Evolutionary conservation across 306 rosid species (phyloP), one percentile per base, ranked within the genome.

Genomic region (Parietaria judaica): DNA sequence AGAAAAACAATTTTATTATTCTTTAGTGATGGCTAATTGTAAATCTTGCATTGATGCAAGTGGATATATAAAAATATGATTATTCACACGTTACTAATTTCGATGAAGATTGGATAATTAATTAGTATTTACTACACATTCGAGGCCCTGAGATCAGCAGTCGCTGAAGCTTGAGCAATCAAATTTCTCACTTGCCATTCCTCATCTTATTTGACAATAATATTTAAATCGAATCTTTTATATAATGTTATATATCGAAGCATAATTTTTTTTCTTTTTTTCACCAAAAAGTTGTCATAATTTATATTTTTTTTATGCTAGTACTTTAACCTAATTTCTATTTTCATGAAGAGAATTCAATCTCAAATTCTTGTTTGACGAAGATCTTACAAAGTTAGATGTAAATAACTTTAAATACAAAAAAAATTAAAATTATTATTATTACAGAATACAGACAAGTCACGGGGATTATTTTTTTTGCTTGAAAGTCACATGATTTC

Each of bases 291-390:
- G 31, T 23, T 23, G 31, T 23, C 31, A 23, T 23, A 23, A 23
- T 23, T 23, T 23, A 23, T 23, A 23, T 1, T 23, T 2, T 2
- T 23, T 2, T 23, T 23, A 23, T 23, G 31, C 31, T 23, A 23
- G 2, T 23, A 23, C 2, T 23, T 23, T 23, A 0, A 23, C 31
- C 31, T 23, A 23, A 23, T 23, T 23, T 23, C 31, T 23, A 23
- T 23, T 23, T 56, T 14, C 10, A 12, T 1, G 45, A 56, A 36
- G 44, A 56, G 46, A 56, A 45, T 56, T 56, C 61, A 36, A 56
- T 56, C 45, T 56, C 44, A 36, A 56, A 56, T 36, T 56, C 45
- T 36, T 35, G 44, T 11, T 36, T 56, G 61, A 56, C 61, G 16
- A 41, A 41, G 45, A 8, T 41, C 1, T 8, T 41, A 41, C 45